Evolutionary conservation across 2,329 filamentous ascomycete genomes (phyloP).

Genomic region (Sporothrix dimorphospora): DNA sequence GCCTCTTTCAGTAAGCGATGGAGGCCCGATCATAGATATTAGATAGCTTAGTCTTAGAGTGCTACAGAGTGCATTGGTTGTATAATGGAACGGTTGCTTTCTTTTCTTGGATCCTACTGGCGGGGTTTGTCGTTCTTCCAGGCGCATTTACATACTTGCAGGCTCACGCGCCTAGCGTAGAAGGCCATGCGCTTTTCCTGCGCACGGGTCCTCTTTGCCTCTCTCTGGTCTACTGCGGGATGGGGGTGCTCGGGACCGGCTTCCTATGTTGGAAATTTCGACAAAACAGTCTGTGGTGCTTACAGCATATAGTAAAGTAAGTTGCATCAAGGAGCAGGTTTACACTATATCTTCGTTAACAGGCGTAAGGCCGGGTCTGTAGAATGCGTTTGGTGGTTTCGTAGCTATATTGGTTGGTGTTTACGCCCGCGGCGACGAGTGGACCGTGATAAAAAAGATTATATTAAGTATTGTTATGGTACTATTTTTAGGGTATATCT

Average conservation of each 20-base stretch:
- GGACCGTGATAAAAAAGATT: neutral
- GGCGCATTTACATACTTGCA: neutral
- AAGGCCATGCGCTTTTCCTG: neutral
- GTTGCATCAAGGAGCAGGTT: neutral
- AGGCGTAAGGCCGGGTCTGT: neutral
- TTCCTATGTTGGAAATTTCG: neutral
- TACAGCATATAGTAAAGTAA: neutral
- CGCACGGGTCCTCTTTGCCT: neutral
- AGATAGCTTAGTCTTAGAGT: neutral
- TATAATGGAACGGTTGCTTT: neutral
- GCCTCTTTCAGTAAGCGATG: neutral
- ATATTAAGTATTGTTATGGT: neutral
- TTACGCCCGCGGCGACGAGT: neutral
- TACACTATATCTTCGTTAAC: neutral
- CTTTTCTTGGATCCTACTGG: neutral
- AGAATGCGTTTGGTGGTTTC: neutral
- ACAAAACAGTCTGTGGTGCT: neutral
- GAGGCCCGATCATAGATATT: neutral
- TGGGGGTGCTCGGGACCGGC: neutral
- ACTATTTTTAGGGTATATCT: slow-evolving; percentile 47
- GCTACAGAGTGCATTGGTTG: neutral
- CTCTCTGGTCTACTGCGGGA: neutral
- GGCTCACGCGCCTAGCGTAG: neutral
- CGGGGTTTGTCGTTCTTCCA: neutral
- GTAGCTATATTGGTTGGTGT: neutral